These are phyloP conservation scores for Paraphoma chrysanthemicola DNA, from an alignment of 2,329 filamentous ascomycete genomes.

Conservation along the genomic window DNA sequence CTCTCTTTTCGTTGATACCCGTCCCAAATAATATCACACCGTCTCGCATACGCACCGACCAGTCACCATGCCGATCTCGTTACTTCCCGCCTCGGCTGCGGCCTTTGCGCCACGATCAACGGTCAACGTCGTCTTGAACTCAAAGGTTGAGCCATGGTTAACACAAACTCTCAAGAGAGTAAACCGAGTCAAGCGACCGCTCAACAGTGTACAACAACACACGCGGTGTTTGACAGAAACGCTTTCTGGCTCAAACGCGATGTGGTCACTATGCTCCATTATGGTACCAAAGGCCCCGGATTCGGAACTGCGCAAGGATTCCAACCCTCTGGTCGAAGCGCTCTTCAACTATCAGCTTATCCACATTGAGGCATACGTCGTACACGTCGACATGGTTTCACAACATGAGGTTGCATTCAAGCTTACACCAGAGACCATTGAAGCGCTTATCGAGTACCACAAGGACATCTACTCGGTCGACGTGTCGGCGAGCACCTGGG, in stretches of 20 bases:
- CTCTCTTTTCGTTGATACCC: slow-evolving; percentile 41
- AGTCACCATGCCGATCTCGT: slow-evolving; percentile 80
- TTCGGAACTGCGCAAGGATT: slow-evolving; percentile 80
- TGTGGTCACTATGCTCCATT: slow-evolving; percentile 92
- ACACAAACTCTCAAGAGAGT: slow-evolving; percentile 96
- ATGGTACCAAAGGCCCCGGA: slow-evolving; percentile 93
- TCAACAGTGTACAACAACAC: slow-evolving; percentile 97
- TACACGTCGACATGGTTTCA: slow-evolving; percentile 98
- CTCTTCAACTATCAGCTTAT: slow-evolving; percentile 92
- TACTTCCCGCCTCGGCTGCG: slow-evolving; percentile 92
- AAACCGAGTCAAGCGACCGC: slow-evolving; percentile 93
- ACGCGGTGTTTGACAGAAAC: slow-evolving; percentile 95
- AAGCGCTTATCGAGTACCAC: slow-evolving; percentile 92
- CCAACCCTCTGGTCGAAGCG: slow-evolving; percentile 82
- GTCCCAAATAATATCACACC: slow-evolving; percentile 46
- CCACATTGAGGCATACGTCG: slow-evolving; percentile 95
- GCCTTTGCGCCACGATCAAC: slow-evolving; percentile 94
- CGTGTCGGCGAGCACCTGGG: slow-evolving; percentile 85
- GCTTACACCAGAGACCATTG: slow-evolving; percentile 93
- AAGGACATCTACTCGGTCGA: slow-evolving; percentile 94
- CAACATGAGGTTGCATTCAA: slow-evolving; percentile 98
- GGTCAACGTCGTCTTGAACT: slow-evolving; percentile 91
- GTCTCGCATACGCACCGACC: slow-evolving; percentile 37
- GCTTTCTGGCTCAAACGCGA: slow-evolving; percentile 84
- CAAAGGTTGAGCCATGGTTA: slow-evolving; percentile 94